Evolutionary conservation across 345 rosid genomes (phyloP), one percentile per base, ranked within the genome.

Genomic region (Mangifera indica): DNA sequence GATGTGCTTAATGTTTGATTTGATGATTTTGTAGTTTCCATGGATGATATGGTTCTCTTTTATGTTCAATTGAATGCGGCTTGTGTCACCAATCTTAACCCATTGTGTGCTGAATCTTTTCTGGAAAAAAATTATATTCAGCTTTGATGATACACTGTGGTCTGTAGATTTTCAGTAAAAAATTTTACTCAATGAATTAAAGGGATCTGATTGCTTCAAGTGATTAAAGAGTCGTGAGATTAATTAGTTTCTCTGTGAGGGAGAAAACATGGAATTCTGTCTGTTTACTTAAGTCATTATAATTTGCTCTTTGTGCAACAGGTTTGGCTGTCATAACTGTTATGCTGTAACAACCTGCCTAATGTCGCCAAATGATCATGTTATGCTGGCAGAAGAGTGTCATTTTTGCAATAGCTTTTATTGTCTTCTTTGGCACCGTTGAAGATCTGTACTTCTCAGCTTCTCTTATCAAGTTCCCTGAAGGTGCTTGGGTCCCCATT

Each of bases 401-500:
- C 67, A 21, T 86, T 68, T 77, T 86, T 0, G 98, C 99, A 12
- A 40, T 91, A 24, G 81, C 88, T 15, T 96, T 96, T 21, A 86
- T 92, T 0, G 74, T 86, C 56, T 89, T 91, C 72, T 93, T 96
- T 6, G 98, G 99, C 40, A 83, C 94, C 6, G 80, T 96, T 40
- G 99, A 96, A 78, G 84, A 96, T 44, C 93, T 96, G 64, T 96
- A 93, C 90, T 93, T 96, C 83, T 83, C 99, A 0, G 98, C 99
- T 60, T 87, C 98, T 26, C 85, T 96, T 14, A 86, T 87, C 82
- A 96, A 96, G 84, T 93, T 96, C 83, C 84, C 86, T 0, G 96
- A 96, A 83, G 99, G 99, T 13, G 99, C 98, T 18, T 96, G 99
- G 99, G 97, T 96, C 5, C 99, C 99, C 0, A 81, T 92, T n/a